These are phyloP conservation scores for Lyophyllum atratum DNA, from an alignment of 768 basidiomycete genomes.

Conservation along the genomic window DNA sequence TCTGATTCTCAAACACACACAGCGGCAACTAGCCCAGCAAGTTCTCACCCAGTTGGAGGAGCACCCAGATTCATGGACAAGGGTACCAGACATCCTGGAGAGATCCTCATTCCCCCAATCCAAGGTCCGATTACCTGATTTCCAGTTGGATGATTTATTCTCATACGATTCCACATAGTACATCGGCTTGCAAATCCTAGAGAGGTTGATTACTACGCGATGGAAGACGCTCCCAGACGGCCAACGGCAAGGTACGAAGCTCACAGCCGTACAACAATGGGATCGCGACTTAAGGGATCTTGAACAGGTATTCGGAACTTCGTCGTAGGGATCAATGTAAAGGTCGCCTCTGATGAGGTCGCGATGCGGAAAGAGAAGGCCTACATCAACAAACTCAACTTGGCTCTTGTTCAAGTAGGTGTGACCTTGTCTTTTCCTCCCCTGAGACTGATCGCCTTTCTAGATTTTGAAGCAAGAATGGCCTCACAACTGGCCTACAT, in stretches of 20 bases:
- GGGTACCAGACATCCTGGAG: constrained; percentile 93
- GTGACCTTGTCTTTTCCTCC: constrained; percentile 6
- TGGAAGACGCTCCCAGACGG: constrained; percentile 97
- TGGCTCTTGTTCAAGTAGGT: constrained; percentile 90
- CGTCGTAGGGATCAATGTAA: constrained; percentile 90
- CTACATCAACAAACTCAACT: constrained; percentile 93
- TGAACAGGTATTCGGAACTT: constrained; percentile 90
- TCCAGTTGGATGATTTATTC: background rate
- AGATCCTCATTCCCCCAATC: constrained; percentile 81
- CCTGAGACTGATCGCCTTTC: constrained; percentile 9
- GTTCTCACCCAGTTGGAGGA: constrained; percentile 96
- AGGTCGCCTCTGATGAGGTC: constrained; percentile 89
- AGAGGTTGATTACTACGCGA: constrained; percentile 90
- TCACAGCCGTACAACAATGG: background rate
- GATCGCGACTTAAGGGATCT: background rate
- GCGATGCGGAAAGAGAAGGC: constrained; percentile 91
- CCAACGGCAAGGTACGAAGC: constrained; percentile 76
- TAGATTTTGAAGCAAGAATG: constrained; percentile 99
- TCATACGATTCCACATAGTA: constrained; percentile 52
- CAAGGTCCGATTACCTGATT: constrained; percentile 52
- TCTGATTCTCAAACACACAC: constrained; percentile 22
- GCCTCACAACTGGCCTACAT: constrained; percentile 99
- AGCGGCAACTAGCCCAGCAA: constrained; percentile 97
- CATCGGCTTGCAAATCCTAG: constrained; percentile 95
- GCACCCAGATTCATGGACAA: constrained; percentile 94